Base-by-base conservation (phyloP, 1,139 yeast genomes). In the Scheffersomyces lignicola region DNA sequence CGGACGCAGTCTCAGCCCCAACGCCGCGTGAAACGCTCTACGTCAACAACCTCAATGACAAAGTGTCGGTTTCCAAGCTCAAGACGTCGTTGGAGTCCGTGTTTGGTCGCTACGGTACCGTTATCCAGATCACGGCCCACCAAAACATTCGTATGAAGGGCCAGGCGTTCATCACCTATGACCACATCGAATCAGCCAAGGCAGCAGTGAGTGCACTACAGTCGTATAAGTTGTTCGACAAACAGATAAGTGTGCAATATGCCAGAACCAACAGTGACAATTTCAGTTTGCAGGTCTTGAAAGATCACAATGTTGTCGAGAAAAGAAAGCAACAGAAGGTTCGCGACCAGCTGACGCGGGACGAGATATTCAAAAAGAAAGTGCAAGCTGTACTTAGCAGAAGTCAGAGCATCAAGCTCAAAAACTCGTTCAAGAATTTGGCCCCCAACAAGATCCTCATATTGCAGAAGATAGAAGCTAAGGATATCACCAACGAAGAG, bases 121-220 rank as follows among this genome's bases (percentile, higher is more conserved):
- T 84, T 1, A 44, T 71, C 9, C 77, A 75, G 28, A 60, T 88
- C 6, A 68, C 78, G 1, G 79, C 89, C 1, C 81, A 79, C 42
- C 73, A 73, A 43, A 82, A 80, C 48, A 51, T 85, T 18, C 72
- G 69, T 39, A 69, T 85, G 73, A 71, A 80, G 38, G 96, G 96
- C 2, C 97, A 89, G 57, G 96, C 96, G 2, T 92, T 89, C 57
- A 70, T 92, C 5, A 82, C 90, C 0, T 81, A 80, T 43, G 68
- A 62, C 3, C 53, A 58, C 14, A 48, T 53, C 1, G 61, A 62
- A 3, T 55, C 64, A 6, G 84, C 94, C 1, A 42, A 49, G 3
- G 49, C 51, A 20, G 94, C 94, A 0, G 50, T 75, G 13, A 54
- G 61, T 5, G 62, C 52, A 5, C 52, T 76, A 29, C 60, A 77